phyloP scores from a whole-genome alignment of 768 basidiomycete genomes.

The Mycena crocata region DNA sequence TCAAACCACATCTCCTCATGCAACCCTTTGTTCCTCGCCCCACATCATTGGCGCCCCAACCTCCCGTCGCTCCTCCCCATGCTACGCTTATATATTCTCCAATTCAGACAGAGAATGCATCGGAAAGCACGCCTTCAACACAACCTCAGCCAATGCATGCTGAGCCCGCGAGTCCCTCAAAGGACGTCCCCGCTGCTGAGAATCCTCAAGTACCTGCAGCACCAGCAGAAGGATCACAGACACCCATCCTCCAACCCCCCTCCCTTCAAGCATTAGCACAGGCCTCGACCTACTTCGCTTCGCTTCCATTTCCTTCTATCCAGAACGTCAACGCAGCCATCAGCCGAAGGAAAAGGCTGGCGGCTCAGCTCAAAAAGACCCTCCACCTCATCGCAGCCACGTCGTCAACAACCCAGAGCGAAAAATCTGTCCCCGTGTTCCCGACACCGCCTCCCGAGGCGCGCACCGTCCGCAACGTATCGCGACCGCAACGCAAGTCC shows the following conservation, averaged over 20 bases:
- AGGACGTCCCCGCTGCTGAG: not conserved
- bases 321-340: slow-evolving; percentile 35
- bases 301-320: slow-evolving; percentile 41
- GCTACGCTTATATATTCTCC: slow-evolving; percentile 34
- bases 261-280: slow-evolving; percentile 27
- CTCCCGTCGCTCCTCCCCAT: not conserved
- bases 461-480: slow-evolving; percentile 29
- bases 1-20: slow-evolving; percentile 78
- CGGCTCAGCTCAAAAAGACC: slow-evolving; percentile 34
- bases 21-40: slow-evolving; percentile 51
- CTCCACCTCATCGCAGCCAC: slow-evolving; percentile 22
- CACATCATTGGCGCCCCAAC: not conserved
- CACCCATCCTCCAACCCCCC: slow-evolving; percentile 5
- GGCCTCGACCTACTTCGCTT: slow-evolving; percentile 38
- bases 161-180: not conserved
- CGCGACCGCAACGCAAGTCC: slow-evolving; percentile 24
- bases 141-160: not conserved
- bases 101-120: slow-evolving; percentile 21
- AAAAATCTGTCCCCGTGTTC: not conserved
- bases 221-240: not conserved
- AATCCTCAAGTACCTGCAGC: not conserved
- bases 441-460: slow-evolving; percentile 12
- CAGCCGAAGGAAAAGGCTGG: slow-evolving; percentile 39
- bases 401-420: slow-evolving; percentile 18
- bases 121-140: not conserved